A percentile compares a stretch with the other conserved stretches of the same genome.
Evolutionary conservation across 768 basidiomycete species (phyloP).

Genomic region (Leccinum ochraceum): DNA sequence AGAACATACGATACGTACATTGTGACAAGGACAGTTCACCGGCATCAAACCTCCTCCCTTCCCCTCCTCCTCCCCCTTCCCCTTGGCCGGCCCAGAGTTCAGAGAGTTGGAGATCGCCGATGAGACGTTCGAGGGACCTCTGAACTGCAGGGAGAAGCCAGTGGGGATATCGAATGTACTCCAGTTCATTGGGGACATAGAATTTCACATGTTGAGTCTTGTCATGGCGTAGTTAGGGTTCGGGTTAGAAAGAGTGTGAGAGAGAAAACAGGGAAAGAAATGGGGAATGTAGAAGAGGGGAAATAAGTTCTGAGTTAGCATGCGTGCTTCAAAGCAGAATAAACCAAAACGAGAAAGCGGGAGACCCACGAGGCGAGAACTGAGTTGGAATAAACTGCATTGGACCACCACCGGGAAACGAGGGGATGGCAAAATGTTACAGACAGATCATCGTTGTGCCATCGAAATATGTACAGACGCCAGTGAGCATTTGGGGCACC

Average conservation of each 20-base stretch:
- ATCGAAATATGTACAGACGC: not conserved
- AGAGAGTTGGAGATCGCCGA: not conserved
- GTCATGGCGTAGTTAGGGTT: too few relatives aligned
- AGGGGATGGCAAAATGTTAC: not conserved
- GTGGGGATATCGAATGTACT: not conserved
- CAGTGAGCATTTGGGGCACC: not conserved
- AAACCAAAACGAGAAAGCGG: not conserved
- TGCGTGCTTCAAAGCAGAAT: not conserved
- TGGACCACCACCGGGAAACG: not conserved
- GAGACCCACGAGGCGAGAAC: constrained; percentile 29
- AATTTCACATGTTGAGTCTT: constrained; percentile 30
- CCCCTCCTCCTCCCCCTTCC: too few relatives aligned
- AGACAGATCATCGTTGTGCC: too few relatives aligned
- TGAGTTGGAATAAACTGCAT: constrained; percentile 30
- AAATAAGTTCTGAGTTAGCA: not conserved
- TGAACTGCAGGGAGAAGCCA: not conserved
- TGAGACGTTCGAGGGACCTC: not conserved
- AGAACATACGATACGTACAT: not conserved
- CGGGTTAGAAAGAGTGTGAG: not conserved
- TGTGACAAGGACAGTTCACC: not conserved
- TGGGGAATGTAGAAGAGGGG: not conserved
- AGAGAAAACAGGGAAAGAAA: not conserved
- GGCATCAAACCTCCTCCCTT: not conserved
- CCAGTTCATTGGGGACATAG: constrained; percentile 3
- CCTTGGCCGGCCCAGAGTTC: not conserved